A percentile compares a stretch with the other conserved stretches of the same genome.
phyloP scores from a whole-genome alignment of 2,329 filamentous ascomycete genomes.

The Colletotrichum tamarilloi region DNA sequence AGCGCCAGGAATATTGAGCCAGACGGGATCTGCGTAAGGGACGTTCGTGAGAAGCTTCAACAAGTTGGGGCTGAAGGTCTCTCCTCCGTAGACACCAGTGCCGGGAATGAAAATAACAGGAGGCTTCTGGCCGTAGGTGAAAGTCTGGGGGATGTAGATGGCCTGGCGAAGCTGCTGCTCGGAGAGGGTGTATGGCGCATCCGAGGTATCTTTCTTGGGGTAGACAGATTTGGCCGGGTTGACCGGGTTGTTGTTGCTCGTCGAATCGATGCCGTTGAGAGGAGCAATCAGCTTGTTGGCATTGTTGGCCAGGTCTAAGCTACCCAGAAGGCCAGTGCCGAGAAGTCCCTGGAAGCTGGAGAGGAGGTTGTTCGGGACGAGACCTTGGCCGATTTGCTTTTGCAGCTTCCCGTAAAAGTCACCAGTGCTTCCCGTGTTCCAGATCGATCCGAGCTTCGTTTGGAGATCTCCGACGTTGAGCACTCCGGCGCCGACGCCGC shows the following conservation, averaged over 20 bases:
- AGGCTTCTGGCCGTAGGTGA: slow-evolving; percentile 56
- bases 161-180: slow-evolving; percentile 60
- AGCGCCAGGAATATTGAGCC: slow-evolving; percentile 64
- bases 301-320: slow-evolving; percentile 1
- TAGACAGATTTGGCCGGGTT: slow-evolving; percentile 42
- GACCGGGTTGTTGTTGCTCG: slow-evolving; percentile 9
- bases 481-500: background rate
- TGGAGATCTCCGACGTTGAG: slow-evolving; percentile 13
- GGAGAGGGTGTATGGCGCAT: slow-evolving; percentile 60
- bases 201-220: slow-evolving; percentile 48
- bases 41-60: slow-evolving; percentile 57
- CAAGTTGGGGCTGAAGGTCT: slow-evolving; percentile 58
- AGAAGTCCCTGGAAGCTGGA: slow-evolving; percentile 22
- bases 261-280: slow-evolving; percentile 12
- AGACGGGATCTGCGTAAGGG: slow-evolving; percentile 60
- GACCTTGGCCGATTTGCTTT: slow-evolving; percentile 13
- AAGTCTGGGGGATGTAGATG: slow-evolving; percentile 62
- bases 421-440: slow-evolving; percentile 10
- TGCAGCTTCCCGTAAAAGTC: slow-evolving; percentile 26
- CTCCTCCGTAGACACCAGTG: slow-evolving; percentile 60
- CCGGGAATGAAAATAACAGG: slow-evolving; percentile 65
- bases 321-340: background rate
- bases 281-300: slow-evolving; percentile 17
- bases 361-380: slow-evolving; percentile 11
- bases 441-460: slow-evolving; percentile 20